Conservation (phyloP, 2,329 filamentous ascomycete species). For the Nothophoma quercina region DNA sequence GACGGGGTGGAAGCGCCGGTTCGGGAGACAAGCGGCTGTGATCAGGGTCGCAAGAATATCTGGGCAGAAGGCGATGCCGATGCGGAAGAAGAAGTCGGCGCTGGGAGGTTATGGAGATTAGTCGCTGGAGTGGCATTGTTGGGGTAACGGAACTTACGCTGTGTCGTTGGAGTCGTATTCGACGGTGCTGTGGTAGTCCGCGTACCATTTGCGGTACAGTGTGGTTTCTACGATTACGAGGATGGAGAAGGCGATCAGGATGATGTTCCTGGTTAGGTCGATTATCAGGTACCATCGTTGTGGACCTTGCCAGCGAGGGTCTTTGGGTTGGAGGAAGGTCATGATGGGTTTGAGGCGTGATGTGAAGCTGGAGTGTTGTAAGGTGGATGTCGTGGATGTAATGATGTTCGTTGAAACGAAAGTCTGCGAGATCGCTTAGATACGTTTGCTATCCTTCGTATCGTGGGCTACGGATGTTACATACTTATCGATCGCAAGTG, state of each 20-base stretch:
- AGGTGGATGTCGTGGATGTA: too few relatives aligned
- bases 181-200: not conserved
- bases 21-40: not conserved
- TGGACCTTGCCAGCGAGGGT: conserved; percentile 6
- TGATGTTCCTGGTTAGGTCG: not conserved
- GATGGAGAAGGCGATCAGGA: not conserved
- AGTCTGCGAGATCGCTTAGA: too few relatives aligned
- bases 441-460: too few relatives aligned
- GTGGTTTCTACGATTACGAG: conserved; percentile 4
- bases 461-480: too few relatives aligned
- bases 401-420: too few relatives aligned
- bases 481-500: not conserved
- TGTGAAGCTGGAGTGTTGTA: too few relatives aligned
- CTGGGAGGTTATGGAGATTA: not conserved
- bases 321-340: not conserved
- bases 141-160: not conserved
- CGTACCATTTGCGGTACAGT: conserved; percentile 6
- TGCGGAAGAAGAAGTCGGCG: conserved; percentile 1
- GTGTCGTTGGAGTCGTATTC: not conserved
- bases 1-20: not conserved
- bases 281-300: not conserved
- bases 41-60: not conserved
- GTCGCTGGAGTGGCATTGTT: not conserved
- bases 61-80: conserved; percentile 3
- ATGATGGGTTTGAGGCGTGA: too few relatives aligned